phyloP scores from a whole-genome alignment of 345 rosid genomes.

The Populus simonii region DNA sequence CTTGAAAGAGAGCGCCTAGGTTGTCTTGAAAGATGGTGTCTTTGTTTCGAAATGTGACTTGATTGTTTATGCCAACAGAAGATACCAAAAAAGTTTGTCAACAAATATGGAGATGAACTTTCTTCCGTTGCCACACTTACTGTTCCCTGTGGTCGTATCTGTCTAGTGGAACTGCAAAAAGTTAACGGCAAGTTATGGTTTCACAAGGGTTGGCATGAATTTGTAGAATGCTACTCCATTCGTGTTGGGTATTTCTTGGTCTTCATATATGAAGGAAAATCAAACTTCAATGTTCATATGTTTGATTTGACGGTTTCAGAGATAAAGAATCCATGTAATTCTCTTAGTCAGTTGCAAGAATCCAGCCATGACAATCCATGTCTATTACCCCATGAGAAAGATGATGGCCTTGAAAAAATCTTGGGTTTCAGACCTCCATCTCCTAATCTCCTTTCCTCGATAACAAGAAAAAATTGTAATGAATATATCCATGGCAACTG shows the following conservation, averaged over 20 bases:
- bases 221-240: conserved; percentile 26
- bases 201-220: conserved; percentile 37
- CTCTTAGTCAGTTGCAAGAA: conserved; percentile 13
- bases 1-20: neutral
- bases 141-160: conserved; percentile 31
- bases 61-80: conserved; percentile 22
- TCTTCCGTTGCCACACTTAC: conserved; percentile 22
- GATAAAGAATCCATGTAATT: conserved; percentile 32
- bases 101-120: conserved; percentile 38
- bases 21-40: neutral
- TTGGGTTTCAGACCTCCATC: conserved; percentile 3
- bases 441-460: neutral
- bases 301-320: conserved; percentile 35
- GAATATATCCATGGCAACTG: neutral
- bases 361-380: conserved; percentile 11
- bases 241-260: conserved; percentile 31
- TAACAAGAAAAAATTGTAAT: neutral
- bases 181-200: conserved; percentile 29
- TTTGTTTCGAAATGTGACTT: neutral
- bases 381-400: conserved; percentile 8
- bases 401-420: conserved; percentile 1
- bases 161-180: conserved; percentile 30
- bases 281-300: conserved; percentile 30
- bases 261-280: conserved; percentile 37
- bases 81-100: conserved; percentile 35